A percentile compares a stretch with the other conserved stretches of the same genome.
Conservation (phyloP, 129 eudicot species). For the Artemisia tridentata region DNA sequence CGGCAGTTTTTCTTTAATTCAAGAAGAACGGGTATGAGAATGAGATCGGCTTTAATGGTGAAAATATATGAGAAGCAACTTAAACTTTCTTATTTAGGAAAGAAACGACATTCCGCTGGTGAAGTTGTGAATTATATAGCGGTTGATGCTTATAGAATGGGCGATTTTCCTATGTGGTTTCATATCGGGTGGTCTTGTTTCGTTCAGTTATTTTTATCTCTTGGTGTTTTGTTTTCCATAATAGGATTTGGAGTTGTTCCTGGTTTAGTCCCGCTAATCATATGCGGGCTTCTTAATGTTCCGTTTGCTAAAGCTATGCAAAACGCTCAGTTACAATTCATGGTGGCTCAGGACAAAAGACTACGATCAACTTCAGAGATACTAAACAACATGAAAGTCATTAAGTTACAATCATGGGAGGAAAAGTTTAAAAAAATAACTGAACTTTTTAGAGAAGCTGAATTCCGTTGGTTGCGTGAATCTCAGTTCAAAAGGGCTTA, state of each 20-base stretch:
- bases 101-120: constrained; percentile 55
- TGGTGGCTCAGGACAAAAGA: constrained; percentile 66
- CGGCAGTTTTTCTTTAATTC: constrained; percentile 55
- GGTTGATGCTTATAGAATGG: constrained; percentile 71
- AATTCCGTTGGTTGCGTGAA: constrained; percentile 53
- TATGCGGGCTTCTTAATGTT: constrained; percentile 53
- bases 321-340: constrained; percentile 48
- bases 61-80: constrained; percentile 56
- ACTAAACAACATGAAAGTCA: constrained; percentile 75
- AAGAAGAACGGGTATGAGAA: constrained; percentile 58
- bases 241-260: constrained; percentile 55
- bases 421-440: constrained; percentile 48
- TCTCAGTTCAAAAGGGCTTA: constrained; percentile 36
- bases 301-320: constrained; percentile 54
- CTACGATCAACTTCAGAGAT: constrained; percentile 71
- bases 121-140: constrained; percentile 64
- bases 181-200: constrained; percentile 41
- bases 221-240: constrained; percentile 38
- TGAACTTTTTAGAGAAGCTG: constrained; percentile 47
- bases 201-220: constrained; percentile 38
- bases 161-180: constrained; percentile 57
- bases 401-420: constrained; percentile 89
- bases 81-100: constrained; percentile 54
- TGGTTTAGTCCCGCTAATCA: constrained; percentile 47
- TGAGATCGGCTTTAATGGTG: constrained; percentile 65